Evolutionary conservation across 1,284 basidiomycete species (phyloP), one percentile per base, ranked within the genome.

Genomic region (Phenoliferia sp.): DNA sequence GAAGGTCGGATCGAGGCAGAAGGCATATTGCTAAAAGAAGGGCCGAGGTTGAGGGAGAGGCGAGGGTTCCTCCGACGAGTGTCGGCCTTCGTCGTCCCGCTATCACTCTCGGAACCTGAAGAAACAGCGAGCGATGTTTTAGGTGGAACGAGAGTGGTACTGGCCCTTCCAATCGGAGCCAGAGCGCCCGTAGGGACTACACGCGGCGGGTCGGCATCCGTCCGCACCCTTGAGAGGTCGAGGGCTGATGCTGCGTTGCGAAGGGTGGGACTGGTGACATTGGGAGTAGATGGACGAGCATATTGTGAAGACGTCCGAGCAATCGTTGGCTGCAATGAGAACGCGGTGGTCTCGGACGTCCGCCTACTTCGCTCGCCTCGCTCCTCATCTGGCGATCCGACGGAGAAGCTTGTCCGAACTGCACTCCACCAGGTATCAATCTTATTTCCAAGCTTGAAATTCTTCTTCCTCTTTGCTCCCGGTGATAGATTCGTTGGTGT

Each of bases 381-480:
- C 59, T 60, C 28, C 61, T 69, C 65, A 36, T 70, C 65, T 29
- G 65, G 50, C 26, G 63, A 50, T 33, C 60, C 61, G 17, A 66
- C 32, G 12, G 63, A 59, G 50, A 78, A 78, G 66, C 74, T 76
- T n/a, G 75, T 70, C 15, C 76, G 65, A 3, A 78, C 77, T 2
- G 76, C 75, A n/a, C 65, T 73, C 77, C 77, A 78, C 77, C 77
- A 78, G 1, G 76, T 72, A 56, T 78, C 77, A 58, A 78, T 78
- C 64, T 76, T 76, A 59, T 68, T 69, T 15, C 74, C 77, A 26
- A 76, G 68, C 63, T 73, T 74, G 36, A 76, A 73, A 65, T 77
- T 77, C 32, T 71, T 66, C 54, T 90, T 87, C 74, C 90, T 90
- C 80, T 94, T 94, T 64, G 95, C 91, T 69, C 67, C 69, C 2